Percentiles rank a stretch among this genome's conserved stretches.
Conservation (phyloP, 371 early-diverging fungal species). For the Rhizomucor miehei region DNA sequence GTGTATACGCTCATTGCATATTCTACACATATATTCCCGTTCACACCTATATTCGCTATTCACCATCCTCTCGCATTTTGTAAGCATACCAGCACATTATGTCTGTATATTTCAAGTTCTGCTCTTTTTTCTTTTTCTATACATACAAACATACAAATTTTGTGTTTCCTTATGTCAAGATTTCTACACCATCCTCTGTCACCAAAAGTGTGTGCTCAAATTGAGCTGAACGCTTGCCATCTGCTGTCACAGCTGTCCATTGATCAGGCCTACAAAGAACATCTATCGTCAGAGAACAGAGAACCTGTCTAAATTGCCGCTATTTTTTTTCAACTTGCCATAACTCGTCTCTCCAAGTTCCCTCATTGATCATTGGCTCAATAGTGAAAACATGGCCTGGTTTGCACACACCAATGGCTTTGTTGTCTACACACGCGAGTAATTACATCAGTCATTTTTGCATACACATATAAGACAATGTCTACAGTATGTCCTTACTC, state of each 20-base stretch:
- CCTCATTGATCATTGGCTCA: constrained; percentile 97
- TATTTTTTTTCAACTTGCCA: constrained; percentile 39
- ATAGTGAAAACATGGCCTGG: constrained; percentile 96
- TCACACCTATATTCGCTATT: neutral
- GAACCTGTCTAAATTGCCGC: too few species aligned
- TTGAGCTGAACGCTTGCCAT: constrained; percentile 97
- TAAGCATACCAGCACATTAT: neutral
- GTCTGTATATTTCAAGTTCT: neutral
- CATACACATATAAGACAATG: neutral
- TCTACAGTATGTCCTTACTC: too few species aligned
- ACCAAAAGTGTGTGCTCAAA: constrained; percentile 98
- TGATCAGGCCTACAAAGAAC: constrained; percentile 66
- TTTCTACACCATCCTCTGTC: constrained; percentile 90
- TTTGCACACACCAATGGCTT: constrained; percentile 92
- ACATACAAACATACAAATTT: constrained; percentile 2
- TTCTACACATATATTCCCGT: too few species aligned
- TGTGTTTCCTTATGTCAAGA: constrained; percentile 61
- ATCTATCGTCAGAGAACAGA: neutral
- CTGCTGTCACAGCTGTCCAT: constrained; percentile 90
- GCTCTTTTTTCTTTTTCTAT: constrained; percentile 2
- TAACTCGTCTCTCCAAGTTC: constrained; percentile 56
- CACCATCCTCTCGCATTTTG: neutral
- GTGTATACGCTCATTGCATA: too few species aligned
- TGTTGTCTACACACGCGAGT: constrained; percentile 59
- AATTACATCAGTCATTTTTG: constrained; percentile 2